Base-by-base conservation (phyloP, 2,329 filamentous ascomycete species). In the Cucurbitaria berberidis region DNA sequence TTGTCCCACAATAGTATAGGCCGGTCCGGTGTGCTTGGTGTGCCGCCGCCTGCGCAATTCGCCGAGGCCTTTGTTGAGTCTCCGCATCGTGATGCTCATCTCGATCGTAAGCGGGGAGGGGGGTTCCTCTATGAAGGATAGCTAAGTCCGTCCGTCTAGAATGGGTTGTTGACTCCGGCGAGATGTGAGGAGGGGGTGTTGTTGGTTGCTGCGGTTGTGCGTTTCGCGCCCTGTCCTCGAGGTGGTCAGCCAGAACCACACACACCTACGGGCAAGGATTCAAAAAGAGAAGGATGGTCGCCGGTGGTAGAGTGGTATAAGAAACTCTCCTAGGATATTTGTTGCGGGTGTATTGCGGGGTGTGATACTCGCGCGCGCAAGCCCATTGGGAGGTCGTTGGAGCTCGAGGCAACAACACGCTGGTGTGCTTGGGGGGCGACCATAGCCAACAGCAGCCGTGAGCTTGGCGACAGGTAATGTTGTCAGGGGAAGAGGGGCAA, bases 321-420 rank as follows among this genome's bases (percentile, higher is more conserved):
- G 10, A n/a, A 15, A n/a, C 15, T 39, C 36, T 38, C n/a, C 18
- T 22, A 21, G 2, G 7, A 11, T 6, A 5, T 39, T 39, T n/a
- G 19, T 21, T n/a, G 5, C 21, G 35, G 13, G 36, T 15, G 13
- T 4, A 21, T n/a, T 22, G 36, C 21, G 36, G 21, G 36, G 6
- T 15, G 36, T 16, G 18, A 4, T 16, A 18, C 18, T 38, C 19
- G 8, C 18, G 18, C 19, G 19, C n/a, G n/a, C n/a, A 18, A 22
- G 18, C 9, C 4, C 13, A 5, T 39, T 11, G 34, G 2, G 6
- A 39, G 7, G 35, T 15, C 22, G 19, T 41, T 21, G 35, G 22
- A 27, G 34, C 41, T 53, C 30, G 29, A 53, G 41, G 45, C 10
- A 16, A n/a, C n/a, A 40, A 15, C n/a, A 29, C 34, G 10, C 16